These are phyloP conservation scores for Blastobotrys arbuscula DNA, from an alignment of 1,139 yeast species.

Conservation along the genomic window DNA sequence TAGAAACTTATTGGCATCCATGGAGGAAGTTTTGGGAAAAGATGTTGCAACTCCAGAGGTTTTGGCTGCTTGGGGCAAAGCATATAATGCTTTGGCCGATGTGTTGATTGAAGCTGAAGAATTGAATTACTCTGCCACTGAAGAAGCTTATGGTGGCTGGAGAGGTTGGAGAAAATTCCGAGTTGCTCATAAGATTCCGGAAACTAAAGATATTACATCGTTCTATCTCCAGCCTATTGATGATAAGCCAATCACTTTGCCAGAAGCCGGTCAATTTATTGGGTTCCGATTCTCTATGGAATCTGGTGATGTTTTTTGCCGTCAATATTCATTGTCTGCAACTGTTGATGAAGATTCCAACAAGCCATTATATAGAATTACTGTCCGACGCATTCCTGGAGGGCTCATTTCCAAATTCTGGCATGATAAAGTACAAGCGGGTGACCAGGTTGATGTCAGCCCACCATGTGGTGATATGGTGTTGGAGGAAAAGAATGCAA, in stretches of 20 bases:
- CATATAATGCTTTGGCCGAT: constrained; percentile 60
- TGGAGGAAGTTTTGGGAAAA: constrained; percentile 50
- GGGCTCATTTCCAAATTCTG: constrained; percentile 53
- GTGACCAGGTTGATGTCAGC: constrained; percentile 46
- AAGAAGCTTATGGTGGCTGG: constrained; percentile 43
- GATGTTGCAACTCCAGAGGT: constrained; percentile 53
- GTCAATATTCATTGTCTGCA: constrained; percentile 52
- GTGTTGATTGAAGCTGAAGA: constrained; percentile 54
- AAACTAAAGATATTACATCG: constrained; percentile 47
- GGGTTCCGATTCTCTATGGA: constrained; percentile 44
- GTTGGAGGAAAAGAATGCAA: constrained; percentile 32
- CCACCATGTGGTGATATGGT: constrained; percentile 58
- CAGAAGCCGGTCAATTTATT: constrained; percentile 57
- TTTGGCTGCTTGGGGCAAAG: constrained; percentile 59
- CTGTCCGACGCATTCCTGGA: constrained; percentile 44
- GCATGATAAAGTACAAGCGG: constrained; percentile 46
- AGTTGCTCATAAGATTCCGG: constrained; percentile 42
- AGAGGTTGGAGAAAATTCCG: constrained; percentile 49
- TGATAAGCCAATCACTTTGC: constrained; percentile 36
- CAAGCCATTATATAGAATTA: constrained; percentile 42
- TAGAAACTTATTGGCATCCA: constrained; percentile 46
- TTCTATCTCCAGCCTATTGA: constrained; percentile 48
- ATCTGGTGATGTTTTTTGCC: constrained; percentile 30
- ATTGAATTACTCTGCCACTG: constrained; percentile 39
- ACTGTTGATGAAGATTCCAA: constrained; percentile 25